These are phyloP conservation scores for Coemansia sp. DNA, from an alignment of 192 early-diverging fungal genomes.

Conservation along the genomic window DNA sequence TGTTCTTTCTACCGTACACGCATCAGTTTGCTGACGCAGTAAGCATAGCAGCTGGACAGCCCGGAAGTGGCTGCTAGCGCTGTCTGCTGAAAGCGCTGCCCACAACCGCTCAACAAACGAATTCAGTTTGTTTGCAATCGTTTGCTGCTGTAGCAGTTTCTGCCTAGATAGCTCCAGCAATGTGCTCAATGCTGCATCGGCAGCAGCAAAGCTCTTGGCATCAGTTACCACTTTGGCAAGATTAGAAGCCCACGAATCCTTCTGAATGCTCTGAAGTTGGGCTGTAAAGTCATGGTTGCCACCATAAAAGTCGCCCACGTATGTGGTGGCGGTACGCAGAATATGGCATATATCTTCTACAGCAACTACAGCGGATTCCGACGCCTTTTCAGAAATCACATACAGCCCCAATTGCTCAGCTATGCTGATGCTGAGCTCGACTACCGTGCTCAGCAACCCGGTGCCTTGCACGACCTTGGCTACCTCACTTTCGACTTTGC, in stretches of 20 bases:
- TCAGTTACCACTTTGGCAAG: slow-evolving; percentile 17
- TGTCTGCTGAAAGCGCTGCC: slow-evolving; percentile 61
- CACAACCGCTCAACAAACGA: slow-evolving; percentile 57
- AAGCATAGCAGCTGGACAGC: slow-evolving; percentile 66
- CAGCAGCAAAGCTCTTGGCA: slow-evolving; percentile 14
- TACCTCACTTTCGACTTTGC: slow-evolving; percentile 21
- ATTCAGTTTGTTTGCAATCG: slow-evolving; percentile 1
- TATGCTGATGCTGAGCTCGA: slow-evolving; percentile 23
- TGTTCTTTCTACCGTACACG: slow-evolving; percentile 24
- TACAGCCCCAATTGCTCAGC: slow-evolving; percentile 17
- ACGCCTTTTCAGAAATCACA: not conserved
- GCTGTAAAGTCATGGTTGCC: not conserved
- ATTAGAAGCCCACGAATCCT: slow-evolving; percentile 30
- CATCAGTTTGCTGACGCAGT: slow-evolving; percentile 42
- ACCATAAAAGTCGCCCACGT: slow-evolving; percentile 21
- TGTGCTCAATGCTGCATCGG: slow-evolving; percentile 22
- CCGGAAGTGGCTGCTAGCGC: slow-evolving; percentile 58
- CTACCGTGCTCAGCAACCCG: slow-evolving; percentile 26
- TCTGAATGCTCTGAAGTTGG: too few relatives aligned
- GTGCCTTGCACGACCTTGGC: slow-evolving; percentile 33
- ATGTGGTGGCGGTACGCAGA: slow-evolving; percentile 20
- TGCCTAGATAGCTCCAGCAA: slow-evolving; percentile 31
- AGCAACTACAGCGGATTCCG: slow-evolving; percentile 7
- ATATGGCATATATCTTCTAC: slow-evolving; percentile 43
- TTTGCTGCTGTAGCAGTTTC: slow-evolving; percentile 8